phyloP scores from a whole-genome alignment of 2,329 filamentous ascomycete genomes.

The Cladosporium cucumerinum region DNA sequence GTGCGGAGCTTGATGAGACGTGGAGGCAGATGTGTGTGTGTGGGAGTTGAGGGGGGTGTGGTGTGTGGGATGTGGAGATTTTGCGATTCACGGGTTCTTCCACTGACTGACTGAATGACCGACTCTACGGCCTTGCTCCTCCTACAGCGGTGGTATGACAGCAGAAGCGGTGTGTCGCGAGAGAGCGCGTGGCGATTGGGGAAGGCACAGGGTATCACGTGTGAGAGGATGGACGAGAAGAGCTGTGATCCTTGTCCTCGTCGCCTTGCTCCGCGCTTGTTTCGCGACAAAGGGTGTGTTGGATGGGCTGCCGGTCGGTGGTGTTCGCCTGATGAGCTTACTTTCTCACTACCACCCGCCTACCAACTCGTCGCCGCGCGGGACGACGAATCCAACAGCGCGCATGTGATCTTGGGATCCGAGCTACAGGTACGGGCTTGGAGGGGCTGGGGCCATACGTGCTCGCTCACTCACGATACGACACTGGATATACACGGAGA shows the following conservation, averaged over 20 bases:
- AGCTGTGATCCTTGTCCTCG: not conserved
- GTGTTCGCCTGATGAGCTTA: conserved; percentile 12
- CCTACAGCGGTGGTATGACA: not conserved
- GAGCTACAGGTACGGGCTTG: conserved; percentile 2
- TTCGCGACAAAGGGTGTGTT: not conserved
- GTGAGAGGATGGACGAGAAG: not conserved
- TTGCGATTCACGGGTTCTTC: not conserved
- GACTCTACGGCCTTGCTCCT: not conserved
- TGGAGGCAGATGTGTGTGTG: not conserved
- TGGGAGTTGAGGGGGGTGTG: conserved; percentile 9
- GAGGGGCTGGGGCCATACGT: not conserved
- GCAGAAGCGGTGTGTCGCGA: conserved; percentile 1
- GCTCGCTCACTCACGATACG: not conserved
- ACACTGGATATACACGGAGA: not conserved
- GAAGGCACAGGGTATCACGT: not conserved
- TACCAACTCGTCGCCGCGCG: not conserved
- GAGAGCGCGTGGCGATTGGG: not conserved
- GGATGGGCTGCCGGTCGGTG: not conserved
- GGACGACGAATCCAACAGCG: not conserved
- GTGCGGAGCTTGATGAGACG: not conserved
- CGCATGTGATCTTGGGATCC: conserved; percentile 5
- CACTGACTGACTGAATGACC: not conserved
- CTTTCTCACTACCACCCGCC: not conserved
- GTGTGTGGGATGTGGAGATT: not conserved
- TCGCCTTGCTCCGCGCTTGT: conserved; percentile 1